These are phyloP conservation scores for Neurospora sp. DNA, from an alignment of 495 filamentous ascomycete genomes.

Conservation along the genomic window DNA sequence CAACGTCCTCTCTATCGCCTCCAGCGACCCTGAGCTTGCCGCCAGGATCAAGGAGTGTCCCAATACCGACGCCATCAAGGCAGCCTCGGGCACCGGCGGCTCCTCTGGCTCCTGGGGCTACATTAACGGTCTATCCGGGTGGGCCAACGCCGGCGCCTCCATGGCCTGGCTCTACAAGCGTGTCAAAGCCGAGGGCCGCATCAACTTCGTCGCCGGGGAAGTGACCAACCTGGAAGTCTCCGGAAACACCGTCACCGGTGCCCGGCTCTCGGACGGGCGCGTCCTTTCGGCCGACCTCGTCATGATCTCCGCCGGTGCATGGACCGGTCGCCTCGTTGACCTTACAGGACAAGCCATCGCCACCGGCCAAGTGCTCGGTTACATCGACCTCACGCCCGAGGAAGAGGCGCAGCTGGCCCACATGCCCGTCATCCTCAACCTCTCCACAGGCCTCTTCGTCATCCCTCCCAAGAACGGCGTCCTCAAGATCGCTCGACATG, in stretches of 20 bases:
- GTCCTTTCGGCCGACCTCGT: conserved; percentile 58
- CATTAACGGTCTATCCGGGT: conserved; percentile 69
- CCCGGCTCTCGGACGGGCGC: conserved; percentile 40
- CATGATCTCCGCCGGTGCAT: conserved; percentile 77
- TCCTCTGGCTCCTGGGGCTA: conserved; percentile 61
- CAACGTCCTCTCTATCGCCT: conserved; percentile 44
- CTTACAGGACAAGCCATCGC: conserved; percentile 63
- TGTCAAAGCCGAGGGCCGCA: conserved; percentile 47
- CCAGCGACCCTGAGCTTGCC: conserved; percentile 25
- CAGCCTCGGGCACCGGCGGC: conserved; percentile 36
- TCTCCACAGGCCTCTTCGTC: conserved; percentile 71
- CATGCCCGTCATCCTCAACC: conserved; percentile 70
- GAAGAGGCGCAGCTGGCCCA: conserved; percentile 54
- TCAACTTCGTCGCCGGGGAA: conserved; percentile 53
- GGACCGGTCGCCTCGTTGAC: conserved; percentile 69
- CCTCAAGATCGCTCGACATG: conserved; percentile 76
- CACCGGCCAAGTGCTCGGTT: conserved; percentile 72
- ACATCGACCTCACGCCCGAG: conserved; percentile 56
- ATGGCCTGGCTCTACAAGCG: conserved; percentile 51
- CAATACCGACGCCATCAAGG: conserved; percentile 39
- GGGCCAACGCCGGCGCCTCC: conserved; percentile 69
- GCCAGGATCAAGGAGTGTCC: conserved; percentile 44
- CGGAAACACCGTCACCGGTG: conserved; percentile 37
- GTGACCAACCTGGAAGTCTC: conserved; percentile 45
- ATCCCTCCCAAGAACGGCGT: conserved; percentile 62